phyloP scores from a whole-genome alignment of 2,329 filamentous ascomycete species.

The Conoideocrella luteorostrata region DNA sequence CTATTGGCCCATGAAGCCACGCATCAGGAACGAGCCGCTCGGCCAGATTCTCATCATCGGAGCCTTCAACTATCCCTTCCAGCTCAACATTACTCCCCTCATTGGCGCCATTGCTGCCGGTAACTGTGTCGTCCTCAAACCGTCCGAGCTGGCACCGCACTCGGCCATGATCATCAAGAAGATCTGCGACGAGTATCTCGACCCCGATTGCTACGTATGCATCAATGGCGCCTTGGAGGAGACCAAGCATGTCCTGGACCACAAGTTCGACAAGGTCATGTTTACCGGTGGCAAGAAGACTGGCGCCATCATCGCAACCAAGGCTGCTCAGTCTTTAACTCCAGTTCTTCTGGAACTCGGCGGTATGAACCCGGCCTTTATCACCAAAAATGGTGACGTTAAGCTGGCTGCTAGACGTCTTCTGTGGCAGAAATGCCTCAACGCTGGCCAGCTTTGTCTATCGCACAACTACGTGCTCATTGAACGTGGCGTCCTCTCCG shows the following conservation, averaged over 20 bases:
- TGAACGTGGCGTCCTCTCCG: conserved; percentile 64
- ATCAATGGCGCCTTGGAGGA: conserved; percentile 78
- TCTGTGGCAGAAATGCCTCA: conserved; percentile 81
- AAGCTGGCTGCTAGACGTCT: conserved; percentile 75
- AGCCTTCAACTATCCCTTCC: conserved; percentile 89
- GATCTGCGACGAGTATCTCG: conserved; percentile 69
- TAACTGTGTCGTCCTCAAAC: conserved; percentile 85
- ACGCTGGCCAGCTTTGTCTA: conserved; percentile 87
- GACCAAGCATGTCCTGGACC: conserved; percentile 72
- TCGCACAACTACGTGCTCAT: conserved; percentile 89
- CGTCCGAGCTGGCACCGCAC: conserved; percentile 73
- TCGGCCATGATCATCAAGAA: conserved; percentile 74
- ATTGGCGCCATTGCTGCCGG: conserved; percentile 89
- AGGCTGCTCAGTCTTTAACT: conserved; percentile 82
- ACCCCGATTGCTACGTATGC: conserved; percentile 67
- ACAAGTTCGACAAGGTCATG: conserved; percentile 97
- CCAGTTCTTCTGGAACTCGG: conserved; percentile 87
- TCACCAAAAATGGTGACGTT: conserved; percentile 77
- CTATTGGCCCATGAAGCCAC: conserved; percentile 64
- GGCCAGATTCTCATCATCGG: conserved; percentile 81
- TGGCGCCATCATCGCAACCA: conserved; percentile 81
- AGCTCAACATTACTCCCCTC: conserved; percentile 70
- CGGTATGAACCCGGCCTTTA: conserved; percentile 83
- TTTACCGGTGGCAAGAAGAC: conserved; percentile 80
- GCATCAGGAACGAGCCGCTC: conserved; percentile 79